Evolutionary conservation across 495 filamentous ascomycete species (phyloP).

Genomic region (Xylaria telfairii): DNA sequence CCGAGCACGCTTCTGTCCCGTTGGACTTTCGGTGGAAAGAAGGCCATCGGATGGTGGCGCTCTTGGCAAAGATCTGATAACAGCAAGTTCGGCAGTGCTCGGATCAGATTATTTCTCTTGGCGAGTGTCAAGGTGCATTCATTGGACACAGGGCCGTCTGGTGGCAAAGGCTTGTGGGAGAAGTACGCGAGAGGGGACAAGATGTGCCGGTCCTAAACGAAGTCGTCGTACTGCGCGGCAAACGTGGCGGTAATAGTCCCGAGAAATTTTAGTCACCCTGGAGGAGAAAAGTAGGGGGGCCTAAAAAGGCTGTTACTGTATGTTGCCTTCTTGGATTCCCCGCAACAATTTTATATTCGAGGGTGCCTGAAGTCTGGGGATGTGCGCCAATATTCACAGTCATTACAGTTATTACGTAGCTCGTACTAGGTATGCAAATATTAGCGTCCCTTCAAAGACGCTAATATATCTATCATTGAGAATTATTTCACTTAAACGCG

Average conservation of each 20-base stretch:
- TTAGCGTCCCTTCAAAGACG: no score
- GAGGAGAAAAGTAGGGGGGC: no score
- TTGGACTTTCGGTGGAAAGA: background rate
- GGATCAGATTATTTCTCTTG: slow-evolving; percentile 21
- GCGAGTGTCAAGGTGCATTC: background rate
- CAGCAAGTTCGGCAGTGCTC: background rate
- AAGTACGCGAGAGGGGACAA: background rate
- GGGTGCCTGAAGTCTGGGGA: no score
- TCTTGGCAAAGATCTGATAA: slow-evolving; percentile 7
- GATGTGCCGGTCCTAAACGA: background rate
- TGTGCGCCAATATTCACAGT: background rate
- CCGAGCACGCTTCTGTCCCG: background rate
- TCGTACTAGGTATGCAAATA: background rate
- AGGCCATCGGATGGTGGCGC: background rate
- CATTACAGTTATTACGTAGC: background rate
- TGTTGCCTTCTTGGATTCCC: background rate
- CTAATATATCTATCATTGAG: background rate
- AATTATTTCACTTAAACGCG: background rate
- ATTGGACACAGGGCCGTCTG: background rate
- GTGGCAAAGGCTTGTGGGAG: background rate
- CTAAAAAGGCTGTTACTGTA: background rate
- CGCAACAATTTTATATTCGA: background rate
- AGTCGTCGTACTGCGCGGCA: background rate
- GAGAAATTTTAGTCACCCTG: background rate
- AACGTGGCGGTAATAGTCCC: background rate